These are phyloP conservation scores for Apiospora kogelbergensis DNA, from an alignment of 2,329 filamentous ascomycete species.

Conservation along the genomic window DNA sequence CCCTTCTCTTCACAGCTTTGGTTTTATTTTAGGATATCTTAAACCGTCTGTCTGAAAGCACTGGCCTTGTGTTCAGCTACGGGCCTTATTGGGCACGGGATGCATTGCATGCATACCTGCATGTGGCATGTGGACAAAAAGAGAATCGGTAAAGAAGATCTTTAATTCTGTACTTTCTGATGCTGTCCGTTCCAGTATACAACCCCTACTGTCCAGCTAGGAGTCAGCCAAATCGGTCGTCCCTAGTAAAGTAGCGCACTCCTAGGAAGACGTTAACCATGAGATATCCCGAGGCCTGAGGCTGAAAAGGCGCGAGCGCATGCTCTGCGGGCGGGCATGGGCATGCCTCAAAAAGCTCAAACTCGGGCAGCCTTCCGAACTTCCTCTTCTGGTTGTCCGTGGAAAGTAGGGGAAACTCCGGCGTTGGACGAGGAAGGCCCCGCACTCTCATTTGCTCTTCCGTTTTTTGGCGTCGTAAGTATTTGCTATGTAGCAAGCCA, in stretches of 20 bases:
- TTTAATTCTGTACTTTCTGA: neutral
- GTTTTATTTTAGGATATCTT: neutral
- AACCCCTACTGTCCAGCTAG: neutral
- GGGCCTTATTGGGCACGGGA: neutral
- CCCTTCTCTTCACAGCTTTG: neutral
- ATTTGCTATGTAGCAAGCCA: neutral
- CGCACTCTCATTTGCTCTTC: neutral
- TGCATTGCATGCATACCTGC: neutral
- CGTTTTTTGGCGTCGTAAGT: neutral
- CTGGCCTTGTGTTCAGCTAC: neutral
- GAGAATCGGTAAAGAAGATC: neutral
- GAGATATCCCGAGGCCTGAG: neutral
- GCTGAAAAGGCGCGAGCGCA: slow-evolving; percentile 2
- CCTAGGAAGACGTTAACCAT: neutral
- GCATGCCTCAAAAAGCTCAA: neutral
- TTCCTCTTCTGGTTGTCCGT: neutral
- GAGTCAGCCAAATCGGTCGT: neutral
- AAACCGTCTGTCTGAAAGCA: neutral
- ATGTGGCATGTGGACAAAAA: neutral
- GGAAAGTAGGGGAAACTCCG: slow-evolving; percentile 5
- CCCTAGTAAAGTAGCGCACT: neutral
- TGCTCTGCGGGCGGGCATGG: neutral
- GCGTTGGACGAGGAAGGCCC: neutral
- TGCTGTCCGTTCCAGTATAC: neutral
- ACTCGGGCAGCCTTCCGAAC: neutral